Evolutionary conservation across 768 basidiomycete genomes (phyloP).

Genomic region (Serpula lacrymans): DNA sequence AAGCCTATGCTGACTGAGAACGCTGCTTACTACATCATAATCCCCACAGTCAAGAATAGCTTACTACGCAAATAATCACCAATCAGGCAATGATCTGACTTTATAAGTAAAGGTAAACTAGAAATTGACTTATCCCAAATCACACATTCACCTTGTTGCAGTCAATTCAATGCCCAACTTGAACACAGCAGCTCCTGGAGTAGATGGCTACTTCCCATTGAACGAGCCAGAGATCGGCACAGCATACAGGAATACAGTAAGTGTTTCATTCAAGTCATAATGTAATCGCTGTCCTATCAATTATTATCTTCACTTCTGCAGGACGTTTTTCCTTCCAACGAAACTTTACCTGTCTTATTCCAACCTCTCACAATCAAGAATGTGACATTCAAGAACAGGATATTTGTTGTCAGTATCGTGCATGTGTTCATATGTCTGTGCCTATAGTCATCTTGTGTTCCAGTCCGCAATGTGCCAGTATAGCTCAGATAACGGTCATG

Average conservation of each 20-base stretch:
- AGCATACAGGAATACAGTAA: slow-evolving; percentile 21
- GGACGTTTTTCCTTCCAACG: slow-evolving; percentile 45
- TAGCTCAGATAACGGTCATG: slow-evolving; percentile 67
- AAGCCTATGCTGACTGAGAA: no score
- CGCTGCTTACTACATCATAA: no score
- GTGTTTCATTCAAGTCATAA: slow-evolving; percentile 11
- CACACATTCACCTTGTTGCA: neutral
- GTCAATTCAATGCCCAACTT: slow-evolving; percentile 21
- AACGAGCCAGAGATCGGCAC: slow-evolving; percentile 58
- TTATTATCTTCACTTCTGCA: slow-evolving; percentile 7
- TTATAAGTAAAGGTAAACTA: no score
- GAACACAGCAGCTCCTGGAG: slow-evolving; percentile 48
- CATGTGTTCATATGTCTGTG: neutral
- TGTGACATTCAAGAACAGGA: slow-evolving; percentile 69
- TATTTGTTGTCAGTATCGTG: slow-evolving; percentile 51
- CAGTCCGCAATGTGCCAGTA: slow-evolving; percentile 85
- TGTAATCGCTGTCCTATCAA: neutral
- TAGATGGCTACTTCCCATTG: slow-evolving; percentile 54
- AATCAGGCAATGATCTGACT: no score
- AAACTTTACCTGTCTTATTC: slow-evolving; percentile 56
- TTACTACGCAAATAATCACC: no score
- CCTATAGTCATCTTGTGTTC: neutral
- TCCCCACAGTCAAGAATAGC: no score
- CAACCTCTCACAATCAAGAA: slow-evolving; percentile 59
- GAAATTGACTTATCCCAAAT: neutral